Evolutionary conservation across 495 filamentous ascomycete species (phyloP).

Genomic region (Aspergillus indologenus): DNA sequence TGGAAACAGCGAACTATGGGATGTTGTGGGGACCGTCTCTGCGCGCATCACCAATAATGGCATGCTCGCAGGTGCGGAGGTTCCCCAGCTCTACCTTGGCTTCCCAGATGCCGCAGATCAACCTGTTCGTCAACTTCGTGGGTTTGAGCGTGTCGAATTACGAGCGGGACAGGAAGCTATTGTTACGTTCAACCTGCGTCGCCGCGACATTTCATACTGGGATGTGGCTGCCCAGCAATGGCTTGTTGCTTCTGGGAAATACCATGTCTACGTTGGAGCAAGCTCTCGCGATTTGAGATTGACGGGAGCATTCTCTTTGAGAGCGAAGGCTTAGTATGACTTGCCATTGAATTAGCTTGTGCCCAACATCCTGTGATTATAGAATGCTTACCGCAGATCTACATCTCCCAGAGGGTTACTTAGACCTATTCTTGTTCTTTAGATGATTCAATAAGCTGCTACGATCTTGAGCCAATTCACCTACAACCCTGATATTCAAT

Average conservation of each 20-base stretch:
- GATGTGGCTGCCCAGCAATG: constrained; percentile 58
- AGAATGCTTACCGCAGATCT: background rate
- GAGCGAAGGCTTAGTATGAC: background rate
- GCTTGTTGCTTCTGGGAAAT: constrained; percentile 51
- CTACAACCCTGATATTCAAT: no score
- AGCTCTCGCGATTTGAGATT: constrained; percentile 12
- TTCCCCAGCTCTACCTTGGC: constrained; percentile 62
- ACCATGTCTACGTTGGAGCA: constrained; percentile 53
- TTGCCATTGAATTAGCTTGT: no score
- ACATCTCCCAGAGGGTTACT: background rate
- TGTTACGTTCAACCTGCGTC: constrained; percentile 55
- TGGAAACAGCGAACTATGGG: constrained; percentile 58
- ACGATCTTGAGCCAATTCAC: no score
- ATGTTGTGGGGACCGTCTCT: constrained; percentile 48
- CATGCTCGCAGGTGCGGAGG: constrained; percentile 48
- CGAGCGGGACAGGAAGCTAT: constrained; percentile 35
- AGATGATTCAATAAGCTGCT: background rate
- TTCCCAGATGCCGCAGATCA: constrained; percentile 39
- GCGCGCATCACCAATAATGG: constrained; percentile 55
- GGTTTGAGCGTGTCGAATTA: constrained; percentile 59
- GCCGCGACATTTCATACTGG: constrained; percentile 68
- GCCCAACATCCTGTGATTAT: no score
- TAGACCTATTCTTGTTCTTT: background rate
- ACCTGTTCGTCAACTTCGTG: constrained; percentile 45
- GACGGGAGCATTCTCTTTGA: background rate